These are phyloP conservation scores for Onygena corvina DNA, from an alignment of 2,329 filamentous ascomycete species.

Conservation along the genomic window DNA sequence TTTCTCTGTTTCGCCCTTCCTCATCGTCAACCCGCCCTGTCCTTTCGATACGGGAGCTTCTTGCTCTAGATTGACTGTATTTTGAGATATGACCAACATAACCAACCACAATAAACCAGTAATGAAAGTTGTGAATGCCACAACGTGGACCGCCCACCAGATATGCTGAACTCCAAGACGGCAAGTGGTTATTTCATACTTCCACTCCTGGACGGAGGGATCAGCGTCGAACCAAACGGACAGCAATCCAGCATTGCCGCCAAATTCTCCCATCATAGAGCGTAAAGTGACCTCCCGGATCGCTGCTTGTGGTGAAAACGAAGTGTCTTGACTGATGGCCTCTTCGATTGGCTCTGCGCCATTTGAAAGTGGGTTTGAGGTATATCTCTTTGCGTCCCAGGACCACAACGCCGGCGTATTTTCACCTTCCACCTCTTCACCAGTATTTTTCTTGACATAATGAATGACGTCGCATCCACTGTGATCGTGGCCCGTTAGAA, in stretches of 20 bases:
- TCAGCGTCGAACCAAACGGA: conserved; percentile 77
- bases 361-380: background rate
- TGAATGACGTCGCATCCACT: conserved; percentile 86
- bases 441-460: conserved; percentile 52
- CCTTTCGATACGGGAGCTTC: conserved; percentile 19
- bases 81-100: background rate
- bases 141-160: conserved; percentile 82
- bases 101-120: conserved; percentile 20
- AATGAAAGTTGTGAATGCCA: conserved; percentile 46
- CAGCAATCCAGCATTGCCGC: conserved; percentile 79
- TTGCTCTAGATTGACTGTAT: background rate
- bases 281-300: conserved; percentile 84
- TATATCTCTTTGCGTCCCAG: conserved; percentile 29
- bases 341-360: background rate
- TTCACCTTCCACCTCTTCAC: background rate
- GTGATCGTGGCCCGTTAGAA: conserved; percentile 91
- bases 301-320: conserved; percentile 23
- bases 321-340: background rate
- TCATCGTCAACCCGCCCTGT: conserved; percentile 11
- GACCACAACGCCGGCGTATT: conserved; percentile 17
- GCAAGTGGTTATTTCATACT: conserved; percentile 67
- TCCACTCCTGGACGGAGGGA: conserved; percentile 54
- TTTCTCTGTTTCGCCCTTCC: background rate
- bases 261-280: conserved; percentile 96
- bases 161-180: conserved; percentile 73